These are phyloP conservation scores for Jatropha curcas DNA, from an alignment of 345 rosid species.

Conservation along the genomic window DNA sequence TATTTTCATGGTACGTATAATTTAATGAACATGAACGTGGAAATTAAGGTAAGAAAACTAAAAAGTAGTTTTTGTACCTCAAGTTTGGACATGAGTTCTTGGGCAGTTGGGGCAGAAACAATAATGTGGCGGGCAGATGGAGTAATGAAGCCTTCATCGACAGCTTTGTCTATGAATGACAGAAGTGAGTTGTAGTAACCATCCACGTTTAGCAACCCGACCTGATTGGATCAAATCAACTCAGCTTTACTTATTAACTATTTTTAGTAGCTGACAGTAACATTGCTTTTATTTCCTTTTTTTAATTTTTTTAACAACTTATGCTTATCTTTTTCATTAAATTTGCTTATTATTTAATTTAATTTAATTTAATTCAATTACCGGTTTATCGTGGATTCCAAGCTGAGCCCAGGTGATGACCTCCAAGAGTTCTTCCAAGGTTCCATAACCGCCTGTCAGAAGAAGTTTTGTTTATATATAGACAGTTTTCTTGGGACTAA, in stretches of 20 bases:
- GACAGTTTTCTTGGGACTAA: slow-evolving; percentile 12
- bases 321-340: too few species aligned
- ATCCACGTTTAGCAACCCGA: slow-evolving; percentile 73
- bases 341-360: too few species aligned
- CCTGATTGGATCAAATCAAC: too few species aligned
- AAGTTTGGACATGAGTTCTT: slow-evolving; percentile 69
- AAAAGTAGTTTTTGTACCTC: slow-evolving; percentile 37
- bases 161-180: slow-evolving; percentile 78
- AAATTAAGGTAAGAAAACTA: background rate
- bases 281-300: background rate
- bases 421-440: slow-evolving; percentile 70
- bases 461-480: background rate
- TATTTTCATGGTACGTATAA: too few species aligned
- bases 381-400: slow-evolving; percentile 77
- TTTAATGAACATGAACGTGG: too few species aligned
- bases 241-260: background rate
- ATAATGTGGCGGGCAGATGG: slow-evolving; percentile 74
- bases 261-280: background rate
- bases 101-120: slow-evolving; percentile 71
- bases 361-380: slow-evolving; percentile 14
- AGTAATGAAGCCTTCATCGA: slow-evolving; percentile 72
- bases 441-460: slow-evolving; percentile 70
- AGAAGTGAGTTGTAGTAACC: slow-evolving; percentile 70
- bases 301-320: too few species aligned
- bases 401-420: slow-evolving; percentile 85